Evolutionary conservation across 495 filamentous ascomycete genomes (phyloP).

Genomic region (Hypoxylon fuscum): DNA sequence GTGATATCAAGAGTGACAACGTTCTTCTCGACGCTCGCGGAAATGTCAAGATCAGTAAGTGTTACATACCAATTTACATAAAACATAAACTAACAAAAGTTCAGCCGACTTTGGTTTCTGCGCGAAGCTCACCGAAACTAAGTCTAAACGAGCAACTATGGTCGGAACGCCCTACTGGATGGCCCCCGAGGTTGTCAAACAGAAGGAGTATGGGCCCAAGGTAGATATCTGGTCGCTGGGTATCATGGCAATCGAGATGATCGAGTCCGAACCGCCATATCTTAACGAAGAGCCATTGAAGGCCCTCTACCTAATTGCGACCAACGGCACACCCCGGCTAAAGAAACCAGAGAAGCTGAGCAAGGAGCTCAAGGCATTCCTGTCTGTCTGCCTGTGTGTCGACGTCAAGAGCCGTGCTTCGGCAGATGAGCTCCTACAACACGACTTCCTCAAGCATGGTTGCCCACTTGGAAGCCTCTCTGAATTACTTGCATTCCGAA

Average conservation of each 20-base stretch:
- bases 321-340: constrained; percentile 93
- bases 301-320: constrained; percentile 95
- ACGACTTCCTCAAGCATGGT: constrained; percentile 80
- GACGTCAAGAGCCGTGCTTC: constrained; percentile 95
- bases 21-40: constrained; percentile 92
- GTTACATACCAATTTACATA: background rate
- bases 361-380: constrained; percentile 95
- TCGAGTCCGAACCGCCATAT: constrained; percentile 97
- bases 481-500: constrained; percentile 83
- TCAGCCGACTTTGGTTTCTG: constrained; percentile 98
- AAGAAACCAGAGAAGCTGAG: constrained; percentile 98
- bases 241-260: constrained; percentile 99
- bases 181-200: constrained; percentile 98
- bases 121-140: constrained; percentile 95
- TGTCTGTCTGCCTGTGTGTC: constrained; percentile 94
- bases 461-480: constrained; percentile 83
- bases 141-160: constrained; percentile 98
- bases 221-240: constrained; percentile 99
- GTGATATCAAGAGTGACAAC: constrained; percentile 99
- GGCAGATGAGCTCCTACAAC: constrained; percentile 82
- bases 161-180: constrained; percentile 99
- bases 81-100: constrained; percentile 44
- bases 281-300: constrained; percentile 98
- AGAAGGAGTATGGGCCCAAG: constrained; percentile 97
- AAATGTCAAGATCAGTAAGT: constrained; percentile 97